These are phyloP conservation scores for Eucalyptus lansdowneana DNA, from an alignment of 345 rosid genomes.

Conservation along the genomic window DNA sequence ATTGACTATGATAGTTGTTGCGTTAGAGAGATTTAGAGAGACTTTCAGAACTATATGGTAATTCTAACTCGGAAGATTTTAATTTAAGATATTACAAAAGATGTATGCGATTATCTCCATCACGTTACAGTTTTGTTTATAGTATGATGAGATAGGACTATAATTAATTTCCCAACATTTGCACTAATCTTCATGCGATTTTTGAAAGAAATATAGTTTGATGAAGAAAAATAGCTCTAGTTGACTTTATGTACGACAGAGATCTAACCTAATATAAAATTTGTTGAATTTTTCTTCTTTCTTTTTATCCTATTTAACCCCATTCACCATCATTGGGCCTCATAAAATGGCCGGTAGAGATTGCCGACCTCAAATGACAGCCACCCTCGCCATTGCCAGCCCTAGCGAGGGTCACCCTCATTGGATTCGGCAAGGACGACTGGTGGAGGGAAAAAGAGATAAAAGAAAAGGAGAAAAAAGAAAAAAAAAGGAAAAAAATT, in stretches of 20 bases:
- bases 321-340: too few relatives aligned
- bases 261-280: not conserved
- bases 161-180: not conserved
- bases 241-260: not conserved
- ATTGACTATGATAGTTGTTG: not conserved
- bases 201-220: not conserved
- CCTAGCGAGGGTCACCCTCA: too few relatives aligned
- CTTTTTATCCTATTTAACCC: too few relatives aligned
- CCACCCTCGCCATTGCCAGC: too few relatives aligned
- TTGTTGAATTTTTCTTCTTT: too few relatives aligned
- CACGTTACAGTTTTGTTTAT: not conserved
- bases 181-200: not conserved
- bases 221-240: not conserved
- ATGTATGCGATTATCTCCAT: not conserved
- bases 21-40: not conserved
- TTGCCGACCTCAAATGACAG: accelerated
- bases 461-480: too few relatives aligned
- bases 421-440: accelerated
- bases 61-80: not conserved
- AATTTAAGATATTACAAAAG: not conserved
- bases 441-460: too few relatives aligned
- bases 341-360: too few relatives aligned
- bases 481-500: too few relatives aligned
- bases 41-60: not conserved
- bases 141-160: not conserved